Percentiles rank a stretch among this genome's conserved stretches.
Evolutionary conservation across 75 land plant genomes (phyloP).

Genomic region (Sequoiadendron giganteum): DNA sequence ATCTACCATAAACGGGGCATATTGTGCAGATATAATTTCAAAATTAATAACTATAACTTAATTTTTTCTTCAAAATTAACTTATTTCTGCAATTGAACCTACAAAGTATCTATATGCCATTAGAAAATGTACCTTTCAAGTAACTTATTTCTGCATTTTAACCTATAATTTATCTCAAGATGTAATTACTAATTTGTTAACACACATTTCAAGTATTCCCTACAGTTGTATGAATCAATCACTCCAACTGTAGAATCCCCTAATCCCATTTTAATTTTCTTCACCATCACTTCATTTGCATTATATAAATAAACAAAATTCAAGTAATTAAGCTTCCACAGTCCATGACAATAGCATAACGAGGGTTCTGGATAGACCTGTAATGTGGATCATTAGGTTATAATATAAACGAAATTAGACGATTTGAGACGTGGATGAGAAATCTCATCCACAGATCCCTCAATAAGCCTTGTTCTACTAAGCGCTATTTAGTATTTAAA

Average conservation of each 20-base stretch:
- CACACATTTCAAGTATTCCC: neutral
- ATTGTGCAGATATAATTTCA: neutral
- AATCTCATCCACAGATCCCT: neutral
- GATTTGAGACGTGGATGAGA: neutral
- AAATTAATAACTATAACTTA: neutral
- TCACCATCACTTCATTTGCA: neutral
- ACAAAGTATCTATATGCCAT: neutral
- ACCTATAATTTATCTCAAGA: neutral
- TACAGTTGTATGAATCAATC: neutral
- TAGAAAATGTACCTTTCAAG: neutral
- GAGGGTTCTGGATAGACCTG: neutral
- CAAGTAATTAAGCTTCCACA: neutral
- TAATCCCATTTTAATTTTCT: neutral
- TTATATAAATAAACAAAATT: neutral
- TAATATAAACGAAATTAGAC: neutral
- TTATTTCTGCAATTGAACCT: neutral
- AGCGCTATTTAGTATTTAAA: too few relatives aligned
- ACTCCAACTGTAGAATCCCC: neutral
- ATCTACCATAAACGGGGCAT: neutral
- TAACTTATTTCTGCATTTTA: neutral
- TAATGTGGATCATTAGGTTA: neutral
- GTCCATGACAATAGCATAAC: neutral
- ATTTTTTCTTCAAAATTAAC: neutral
- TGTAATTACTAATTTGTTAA: neutral
- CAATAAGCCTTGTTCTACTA: neutral